A percentile compares a stretch with the other conserved stretches of the same genome.
phyloP scores from a whole-genome alignment of 2,329 filamentous ascomycete genomes.

The Colletotrichum musae region DNA sequence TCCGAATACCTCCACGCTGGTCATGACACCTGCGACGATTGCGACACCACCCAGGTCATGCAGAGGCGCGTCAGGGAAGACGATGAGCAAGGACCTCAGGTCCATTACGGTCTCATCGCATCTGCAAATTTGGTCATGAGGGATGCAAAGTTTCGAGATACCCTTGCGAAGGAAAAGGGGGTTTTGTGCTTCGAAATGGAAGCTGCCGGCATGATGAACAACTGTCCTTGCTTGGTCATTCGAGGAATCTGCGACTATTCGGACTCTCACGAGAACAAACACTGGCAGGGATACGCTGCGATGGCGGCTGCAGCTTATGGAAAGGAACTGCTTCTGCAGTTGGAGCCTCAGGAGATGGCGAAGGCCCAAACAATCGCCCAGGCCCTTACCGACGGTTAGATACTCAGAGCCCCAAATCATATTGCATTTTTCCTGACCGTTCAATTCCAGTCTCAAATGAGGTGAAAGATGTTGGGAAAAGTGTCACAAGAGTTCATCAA shows the following conservation, averaged over 20 bases:
- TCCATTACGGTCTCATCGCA: conserved; percentile 47
- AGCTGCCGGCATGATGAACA: conserved; percentile 47
- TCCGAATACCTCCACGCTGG: not conserved
- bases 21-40: not conserved
- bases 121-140: conserved; percentile 56
- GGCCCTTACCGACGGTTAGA: not conserved
- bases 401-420: not conserved
- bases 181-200: conserved; percentile 50
- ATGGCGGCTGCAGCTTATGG: conserved; percentile 50
- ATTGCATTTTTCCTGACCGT: too few species aligned
- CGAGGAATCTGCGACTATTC: conserved; percentile 58
- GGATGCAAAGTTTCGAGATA: conserved; percentile 49
- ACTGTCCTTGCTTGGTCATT: conserved; percentile 53
- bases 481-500: not conserved
- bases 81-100: conserved; percentile 2
- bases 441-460: not conserved
- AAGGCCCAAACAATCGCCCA: conserved; percentile 35
- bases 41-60: not conserved
- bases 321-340: conserved; percentile 28
- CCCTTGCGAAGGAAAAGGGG: conserved; percentile 40
- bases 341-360: conserved; percentile 41
- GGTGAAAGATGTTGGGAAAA: not conserved
- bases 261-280: conserved; percentile 55
- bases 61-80: not conserved
- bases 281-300: conserved; percentile 55